phyloP scores from a whole-genome alignment of 2,329 filamentous ascomycete species.

The Cercospora sp. region DNA sequence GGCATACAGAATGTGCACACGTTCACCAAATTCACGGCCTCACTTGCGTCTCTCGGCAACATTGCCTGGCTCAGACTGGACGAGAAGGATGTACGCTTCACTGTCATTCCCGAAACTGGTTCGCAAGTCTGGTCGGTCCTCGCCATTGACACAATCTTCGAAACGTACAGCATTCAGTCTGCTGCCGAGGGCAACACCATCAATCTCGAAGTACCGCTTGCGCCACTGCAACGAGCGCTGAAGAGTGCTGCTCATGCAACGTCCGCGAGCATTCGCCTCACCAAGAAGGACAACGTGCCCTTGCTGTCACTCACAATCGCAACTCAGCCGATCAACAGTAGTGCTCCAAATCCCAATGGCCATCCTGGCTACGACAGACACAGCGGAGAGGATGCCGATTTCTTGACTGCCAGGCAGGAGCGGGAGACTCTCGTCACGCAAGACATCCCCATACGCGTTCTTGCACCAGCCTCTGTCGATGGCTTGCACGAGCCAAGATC shows the following conservation, averaged over 20 bases:
- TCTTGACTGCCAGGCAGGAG: conserved; percentile 60
- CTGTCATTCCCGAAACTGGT: conserved; percentile 89
- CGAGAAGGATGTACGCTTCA: conserved; percentile 85
- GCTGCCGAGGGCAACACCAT: conserved; percentile 82
- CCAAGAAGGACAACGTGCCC: conserved; percentile 86
- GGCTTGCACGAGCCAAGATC: conserved; percentile 90
- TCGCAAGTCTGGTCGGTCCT: conserved; percentile 78
- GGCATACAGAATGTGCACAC: conserved; percentile 40
- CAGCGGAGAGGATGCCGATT: conserved; percentile 34
- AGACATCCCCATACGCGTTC: conserved; percentile 90
- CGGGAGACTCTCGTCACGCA: conserved; percentile 92
- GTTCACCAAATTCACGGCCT: conserved; percentile 59
- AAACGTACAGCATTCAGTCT: conserved; percentile 81
- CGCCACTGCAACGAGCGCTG: conserved; percentile 83
- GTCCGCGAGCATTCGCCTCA: conserved; percentile 81
- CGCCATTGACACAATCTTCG: conserved; percentile 73
- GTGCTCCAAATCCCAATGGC: conserved; percentile 40
- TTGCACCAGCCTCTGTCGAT: conserved; percentile 80
- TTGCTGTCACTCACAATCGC: conserved; percentile 88
- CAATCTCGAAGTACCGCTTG: conserved; percentile 92
- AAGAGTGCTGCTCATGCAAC: conserved; percentile 81
- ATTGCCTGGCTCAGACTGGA: conserved; percentile 89
- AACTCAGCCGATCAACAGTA: conserved; percentile 64
- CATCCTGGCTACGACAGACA: conserved; percentile 24
- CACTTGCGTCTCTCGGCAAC: conserved; percentile 68